Base-by-base conservation (phyloP, 805 yeast species). In the Suhomyces tanzawaensis region DNA sequence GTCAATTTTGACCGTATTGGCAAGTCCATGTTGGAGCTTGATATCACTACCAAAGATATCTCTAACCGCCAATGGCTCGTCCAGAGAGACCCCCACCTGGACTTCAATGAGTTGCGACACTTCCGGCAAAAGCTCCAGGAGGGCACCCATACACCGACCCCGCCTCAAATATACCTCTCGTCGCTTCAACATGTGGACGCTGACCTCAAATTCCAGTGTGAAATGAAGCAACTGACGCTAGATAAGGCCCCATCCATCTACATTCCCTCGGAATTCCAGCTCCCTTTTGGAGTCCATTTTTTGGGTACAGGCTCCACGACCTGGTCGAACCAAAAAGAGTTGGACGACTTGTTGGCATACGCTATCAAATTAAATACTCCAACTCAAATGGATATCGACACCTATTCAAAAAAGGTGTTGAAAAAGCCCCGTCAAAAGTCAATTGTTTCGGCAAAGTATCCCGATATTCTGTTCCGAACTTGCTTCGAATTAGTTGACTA, bases 11-110 rank as follows among this genome's bases (percentile, higher is more conserved):
- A 75, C 1, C 62, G 95, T 41, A 74, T 79, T 37, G 84, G 89
- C 0, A 66, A 77, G 41, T 69, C 82, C 4, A 61, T 81, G 7
- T 53, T 88, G 4, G 98, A 91, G 54, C 52, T 89, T 11, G 97
- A 91, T 56, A 62, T 82, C 1, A 48, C 69, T 4, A 81, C 88
- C 0, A 70, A 64, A n/a, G 62, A 72, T 56, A 82, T 91, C 9
- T 22, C 61, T 7, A 89, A 90, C 53, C 60, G 89, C 17, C 37
- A 49, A 1, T 62, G 61, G 0, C 32, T 81, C 7, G 49, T 47
- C 3, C 72, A 71, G 40, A 52, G 79, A 22, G 64, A 73, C 36
- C 46, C 77, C 4, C 89, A 83, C 52, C 58, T 69, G 39, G 67
- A 70, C 36, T 74, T 81, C 40, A 38, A 60, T 2, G 81, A 73